Evolutionary conservation across 2,329 filamentous ascomycete genomes (phyloP).

Genomic region (Zopfia rhizophila): DNA sequence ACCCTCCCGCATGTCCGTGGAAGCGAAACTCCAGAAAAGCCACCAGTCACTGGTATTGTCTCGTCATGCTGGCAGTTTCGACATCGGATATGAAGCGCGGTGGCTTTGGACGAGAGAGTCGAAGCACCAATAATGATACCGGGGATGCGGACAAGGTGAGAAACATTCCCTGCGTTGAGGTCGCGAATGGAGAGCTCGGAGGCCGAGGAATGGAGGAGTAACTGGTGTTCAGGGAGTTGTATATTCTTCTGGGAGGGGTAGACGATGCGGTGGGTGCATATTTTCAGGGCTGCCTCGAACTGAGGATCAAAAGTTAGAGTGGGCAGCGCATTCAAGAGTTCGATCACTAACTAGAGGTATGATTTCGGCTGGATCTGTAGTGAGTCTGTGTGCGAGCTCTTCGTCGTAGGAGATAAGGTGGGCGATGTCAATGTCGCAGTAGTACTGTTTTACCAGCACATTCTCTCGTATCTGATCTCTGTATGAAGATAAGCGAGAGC

Average conservation of each 20-base stretch:
- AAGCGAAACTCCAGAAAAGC: slow-evolving; percentile 87
- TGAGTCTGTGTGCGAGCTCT: slow-evolving; percentile 88
- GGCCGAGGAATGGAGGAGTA: slow-evolving; percentile 92
- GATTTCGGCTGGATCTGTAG: slow-evolving; percentile 89
- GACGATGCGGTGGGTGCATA: slow-evolving; percentile 92
- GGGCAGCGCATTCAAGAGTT: neutral
- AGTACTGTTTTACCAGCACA: slow-evolving; percentile 92
- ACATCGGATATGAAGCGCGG: slow-evolving; percentile 85
- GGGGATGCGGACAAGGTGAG: slow-evolving; percentile 93
- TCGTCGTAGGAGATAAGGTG: slow-evolving; percentile 97
- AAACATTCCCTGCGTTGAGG: slow-evolving; percentile 90
- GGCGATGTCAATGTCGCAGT: slow-evolving; percentile 94
- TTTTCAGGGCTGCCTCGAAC: slow-evolving; percentile 91
- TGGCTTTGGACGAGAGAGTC: slow-evolving; percentile 96
- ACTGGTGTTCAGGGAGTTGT: slow-evolving; percentile 87
- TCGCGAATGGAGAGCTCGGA: slow-evolving; percentile 93
- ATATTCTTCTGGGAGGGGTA: slow-evolving; percentile 77
- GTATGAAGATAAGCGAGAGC: slow-evolving; percentile 42
- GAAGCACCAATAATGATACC: slow-evolving; percentile 98
- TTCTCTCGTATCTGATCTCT: slow-evolving; percentile 97
- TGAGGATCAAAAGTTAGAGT: slow-evolving; percentile 52
- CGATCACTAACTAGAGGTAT: slow-evolving; percentile 80
- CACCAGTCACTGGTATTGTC: slow-evolving; percentile 78
- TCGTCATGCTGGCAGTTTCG: slow-evolving; percentile 81
- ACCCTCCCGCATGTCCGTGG: slow-evolving; percentile 79